Conservation (phyloP, 2,329 filamentous ascomycete genomes). For the Atkinsonella hypoxylon region DNA sequence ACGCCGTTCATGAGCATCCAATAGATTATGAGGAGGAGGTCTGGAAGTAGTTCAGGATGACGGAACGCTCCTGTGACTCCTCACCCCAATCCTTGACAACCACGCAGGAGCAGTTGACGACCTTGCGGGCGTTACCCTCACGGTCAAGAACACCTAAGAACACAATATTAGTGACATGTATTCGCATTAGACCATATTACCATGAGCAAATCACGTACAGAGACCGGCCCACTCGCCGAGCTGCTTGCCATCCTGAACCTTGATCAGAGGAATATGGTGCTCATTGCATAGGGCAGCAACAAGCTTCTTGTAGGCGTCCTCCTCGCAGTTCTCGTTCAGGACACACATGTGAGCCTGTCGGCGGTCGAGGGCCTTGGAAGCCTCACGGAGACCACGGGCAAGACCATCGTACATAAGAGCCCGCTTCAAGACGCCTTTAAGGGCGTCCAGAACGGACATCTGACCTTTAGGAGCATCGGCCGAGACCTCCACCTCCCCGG, state of each 20-base stretch:
- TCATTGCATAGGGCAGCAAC: conserved; percentile 97
- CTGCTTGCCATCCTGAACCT: conserved; percentile 99
- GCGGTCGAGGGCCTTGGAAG: conserved; percentile 95
- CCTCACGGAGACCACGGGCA: conserved; percentile 94
- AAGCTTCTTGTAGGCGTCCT: conserved; percentile 99
- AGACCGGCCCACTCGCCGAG: conserved; percentile 99
- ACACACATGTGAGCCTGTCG: conserved; percentile 99
- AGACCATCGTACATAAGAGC: conserved; percentile 99
- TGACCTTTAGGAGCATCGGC: conserved; percentile 84
- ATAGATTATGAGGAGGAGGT: conserved; percentile 52
- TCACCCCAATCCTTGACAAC: conserved; percentile 99
- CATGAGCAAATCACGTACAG: conserved; percentile 53
- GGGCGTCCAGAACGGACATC: conserved; percentile 96
- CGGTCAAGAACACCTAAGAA: conserved; percentile 87
- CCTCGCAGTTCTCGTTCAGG: conserved; percentile 98
- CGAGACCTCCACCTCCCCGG: conserved; percentile 88
- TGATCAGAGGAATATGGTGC: conserved; percentile 99
- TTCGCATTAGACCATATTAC: conserved; percentile 16
- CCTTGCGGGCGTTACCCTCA: conserved; percentile 98
- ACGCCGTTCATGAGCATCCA: conserved; percentile 16
- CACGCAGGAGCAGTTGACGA: conserved; percentile 99
- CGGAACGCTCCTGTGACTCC: conserved; percentile 96
- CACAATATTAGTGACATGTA: not conserved
- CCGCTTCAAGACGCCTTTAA: conserved; percentile 98
- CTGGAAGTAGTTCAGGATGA: conserved; percentile 99